phyloP scores from a whole-genome alignment of 176 grass and related monocot species.

The sorghum (Sorghum bicolor) region DNA sequence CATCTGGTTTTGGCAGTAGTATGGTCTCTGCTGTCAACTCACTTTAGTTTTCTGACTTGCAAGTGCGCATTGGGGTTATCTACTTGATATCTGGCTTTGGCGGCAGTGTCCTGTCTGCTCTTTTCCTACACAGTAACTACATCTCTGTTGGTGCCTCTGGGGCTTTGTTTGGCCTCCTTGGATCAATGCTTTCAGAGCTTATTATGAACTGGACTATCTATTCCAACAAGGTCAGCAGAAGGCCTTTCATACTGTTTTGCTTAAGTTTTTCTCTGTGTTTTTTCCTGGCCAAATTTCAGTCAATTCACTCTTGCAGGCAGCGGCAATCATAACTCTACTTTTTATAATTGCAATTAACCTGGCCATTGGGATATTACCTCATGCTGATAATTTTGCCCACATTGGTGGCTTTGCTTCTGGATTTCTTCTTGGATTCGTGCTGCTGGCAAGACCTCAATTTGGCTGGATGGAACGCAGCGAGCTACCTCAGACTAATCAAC shows the following conservation, averaged over 20 bases:
- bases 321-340: conserved; percentile 64
- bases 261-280: not conserved
- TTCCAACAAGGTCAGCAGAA: conserved; percentile 73
- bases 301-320: conserved; percentile 43
- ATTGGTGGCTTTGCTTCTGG: conserved; percentile 77
- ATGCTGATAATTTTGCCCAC: conserved; percentile 81
- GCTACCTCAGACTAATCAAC: conserved; percentile 66
- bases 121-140: conserved; percentile 54
- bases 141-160: conserved; percentile 89
- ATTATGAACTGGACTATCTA: conserved; percentile 97
- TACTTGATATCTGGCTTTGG: conserved; percentile 86
- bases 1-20: not conserved
- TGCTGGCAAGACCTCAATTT: conserved; percentile 83
- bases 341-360: conserved; percentile 75
- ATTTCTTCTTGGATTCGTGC: conserved; percentile 76
- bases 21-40: not conserved
- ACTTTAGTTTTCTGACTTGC: conserved; percentile 16
- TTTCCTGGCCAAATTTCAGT: conserved; percentile 13
- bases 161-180: conserved; percentile 91
- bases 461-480: conserved; percentile 74
- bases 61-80: conserved; percentile 78
- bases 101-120: conserved; percentile 68
- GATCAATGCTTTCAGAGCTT: conserved; percentile 96
- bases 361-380: conserved; percentile 78
- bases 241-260: not conserved